These are phyloP conservation scores for Phytophthora cryptogea DNA, from an alignment of 352 stramenopile genomes.

Conservation along the genomic window DNA sequence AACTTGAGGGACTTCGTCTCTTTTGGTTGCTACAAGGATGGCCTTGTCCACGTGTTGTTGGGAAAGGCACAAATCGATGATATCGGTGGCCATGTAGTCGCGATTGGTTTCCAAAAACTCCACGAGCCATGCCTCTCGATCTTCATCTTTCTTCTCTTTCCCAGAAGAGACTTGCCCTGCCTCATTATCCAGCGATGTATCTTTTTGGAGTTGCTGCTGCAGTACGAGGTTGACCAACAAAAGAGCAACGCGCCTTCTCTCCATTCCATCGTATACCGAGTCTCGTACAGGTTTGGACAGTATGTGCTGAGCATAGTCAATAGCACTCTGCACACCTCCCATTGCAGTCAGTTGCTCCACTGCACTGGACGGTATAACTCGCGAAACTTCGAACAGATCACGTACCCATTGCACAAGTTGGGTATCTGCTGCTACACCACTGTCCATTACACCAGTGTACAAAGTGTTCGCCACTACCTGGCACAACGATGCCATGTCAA, in stretches of 20 bases:
- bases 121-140: slow-evolving; percentile 53
- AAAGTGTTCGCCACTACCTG: slow-evolving; percentile 85
- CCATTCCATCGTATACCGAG: slow-evolving; percentile 37
- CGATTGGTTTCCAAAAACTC: slow-evolving; percentile 58
- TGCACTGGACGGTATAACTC: slow-evolving; percentile 65
- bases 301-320: slow-evolving; percentile 63
- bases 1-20: slow-evolving; percentile 50
- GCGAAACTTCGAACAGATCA: slow-evolving; percentile 75
- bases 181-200: slow-evolving; percentile 20
- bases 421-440: slow-evolving; percentile 27
- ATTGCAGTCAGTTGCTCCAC: slow-evolving; percentile 71
- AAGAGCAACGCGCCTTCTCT: slow-evolving; percentile 57
- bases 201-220: slow-evolving; percentile 54
- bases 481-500: slow-evolving; percentile 88
- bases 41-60: slow-evolving; percentile 74
- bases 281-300: slow-evolving; percentile 43
- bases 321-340: slow-evolving; percentile 51
- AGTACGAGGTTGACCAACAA: slow-evolving; percentile 64
- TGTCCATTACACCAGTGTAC: slow-evolving; percentile 44
- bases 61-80: slow-evolving; percentile 70
- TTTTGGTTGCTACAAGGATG: slow-evolving; percentile 54
- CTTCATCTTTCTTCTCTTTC: slow-evolving; percentile 37
- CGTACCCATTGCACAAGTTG: slow-evolving; percentile 66
- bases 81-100: slow-evolving; percentile 64
- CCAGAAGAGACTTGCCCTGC: background rate